Evolutionary conservation across 805 yeast genomes (phyloP), one percentile per base, ranked within the genome.

Genomic region (Candida krabiensis): DNA sequence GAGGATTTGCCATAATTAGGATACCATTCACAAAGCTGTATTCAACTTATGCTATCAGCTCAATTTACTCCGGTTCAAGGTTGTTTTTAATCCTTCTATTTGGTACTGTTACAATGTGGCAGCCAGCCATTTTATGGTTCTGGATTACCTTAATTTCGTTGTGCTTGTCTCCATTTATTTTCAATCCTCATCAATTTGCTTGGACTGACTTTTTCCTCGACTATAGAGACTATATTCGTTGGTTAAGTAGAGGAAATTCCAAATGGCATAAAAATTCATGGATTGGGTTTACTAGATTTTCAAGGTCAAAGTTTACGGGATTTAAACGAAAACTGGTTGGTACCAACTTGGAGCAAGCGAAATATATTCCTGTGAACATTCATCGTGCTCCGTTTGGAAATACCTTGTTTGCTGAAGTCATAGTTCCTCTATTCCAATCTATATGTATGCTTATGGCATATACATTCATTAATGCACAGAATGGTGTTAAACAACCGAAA

Each of bases 231-330:
- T 68, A 63, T 35, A 54, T 74, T 3, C 71, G 83, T 42, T 90
- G 97, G 97, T 59, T 91, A 34, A 78, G 83, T 3, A 70, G 89
- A 44, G 96, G 96, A 8, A 87, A 88, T 56, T 65, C 79, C 14
- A 71, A 70, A 47, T 76, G 77, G 71, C 81, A 78, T 49, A 61
- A 64, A 35, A 77, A 81, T 53, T 86, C 96, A 0, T 90, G 98
- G 98, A 74, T 83, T 37, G 80, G 79, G 2, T 82, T 71, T 54
- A 80, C 79, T 0, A 81, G 95, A 53, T 69, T 77, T 45, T 75
- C 89, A 4, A 79, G 99, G 64, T 87, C 96, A 8, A 79, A 89
- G 55, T 79, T 86, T 51, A 91, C 98, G 21, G 99, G 99, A 43
- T 89, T 79, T 73, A 90, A 89, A 71, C 73, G 86, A 41, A 79